Evolutionary conservation across 2,329 filamentous ascomycete species (phyloP), one percentile per base, ranked within the genome.

Genomic region (Colletotrichum truncatum): DNA sequence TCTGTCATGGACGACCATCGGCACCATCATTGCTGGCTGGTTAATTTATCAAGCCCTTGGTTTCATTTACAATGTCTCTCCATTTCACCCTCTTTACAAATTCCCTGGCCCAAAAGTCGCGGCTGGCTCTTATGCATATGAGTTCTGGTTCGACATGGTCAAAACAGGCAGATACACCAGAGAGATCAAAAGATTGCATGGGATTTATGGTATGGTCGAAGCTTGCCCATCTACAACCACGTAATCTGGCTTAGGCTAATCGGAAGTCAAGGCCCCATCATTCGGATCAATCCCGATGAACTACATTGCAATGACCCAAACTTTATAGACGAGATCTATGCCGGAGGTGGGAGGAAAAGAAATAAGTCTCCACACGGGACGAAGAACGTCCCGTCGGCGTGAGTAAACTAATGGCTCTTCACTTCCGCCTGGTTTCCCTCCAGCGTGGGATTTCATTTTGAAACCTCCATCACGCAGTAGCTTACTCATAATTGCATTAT

Each of bases 261-360:
- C 16, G 21, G 1, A 25, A 4, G 6, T 23, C 18, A 21, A 76
- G 75, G 75, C 0, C 78, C 78, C 3, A 76, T 80, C 23, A 72
- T 80, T 8, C 70, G 78, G 3, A 79, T 80, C 26, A 80, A 74
- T 39, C 78, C 78, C 0, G 68, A 77, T 11, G 77, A 80, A 62
- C 70, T 80, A 3, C 78, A 80, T 59, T 79, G 77, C 69, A 71
- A 68, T 8, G 76, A 79, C 57, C 70, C 72, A 0, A 51, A 67
- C 48, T 80, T 80, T 43, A 67, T 69, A 11, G 77, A 80, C 28
- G 76, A 78, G 51, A 75, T 80, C 16, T 80, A 78, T 52, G 70
- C 75, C 11, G 70, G 68, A 1, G 69, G 49, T 6, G 64, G 55
- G 1, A 58, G 46, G 9, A 64, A 48, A 9, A 26, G 64, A 2